Base-by-base conservation (phyloP, 208 protist species). In the Leishmania tarentolae region DNA sequence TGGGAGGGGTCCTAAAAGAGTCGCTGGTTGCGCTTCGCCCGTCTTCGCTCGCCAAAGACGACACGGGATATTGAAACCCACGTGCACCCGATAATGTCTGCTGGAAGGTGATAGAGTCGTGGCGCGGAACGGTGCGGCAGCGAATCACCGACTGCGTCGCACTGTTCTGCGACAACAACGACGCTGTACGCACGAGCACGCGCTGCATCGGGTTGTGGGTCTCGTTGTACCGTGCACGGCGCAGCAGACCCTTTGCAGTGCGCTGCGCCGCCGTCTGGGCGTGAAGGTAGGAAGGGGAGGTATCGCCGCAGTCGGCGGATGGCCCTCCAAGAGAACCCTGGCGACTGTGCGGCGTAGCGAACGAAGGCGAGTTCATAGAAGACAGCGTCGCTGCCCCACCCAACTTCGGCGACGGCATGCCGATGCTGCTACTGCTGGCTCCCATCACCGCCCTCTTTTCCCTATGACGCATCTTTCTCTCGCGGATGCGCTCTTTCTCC, bases 181-280 rank as follows among this genome's bases (percentile, higher is more conserved):
- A 80, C 24, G 56, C 57, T 44, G 82, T 79, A 53, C 82, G 82
- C 57, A 79, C 46, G 59, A 59, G 44, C 53, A 73, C 24, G 24
- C 59, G 50, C 56, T 82, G 83, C 5, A 40, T 63, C 3, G 75
- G 71, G 52, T 81, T 78, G 59, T 86, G 78, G n/a, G 79, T 74
- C 75, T 87, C 85, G 84, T 92, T 92, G 80, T 82, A 90, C 8
- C 87, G 86, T 4, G 89, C 89, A 0, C 85, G 89, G 9, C 89
- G 86, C 35, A 92, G 83, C 17, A 92, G 78, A 1, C 86, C 89
- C 57, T 87, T 90, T 5, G 87, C 89, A 31, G 85, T 92, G 15
- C 83, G 84, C 81, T 88, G 87, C 61, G 86, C 85, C 13, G 81
- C 71, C 31, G 85, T 87, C 52, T 77, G 74, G 46, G 61, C 15